Evolutionary conservation across 2,329 filamentous ascomycete species (phyloP), one percentile per base, ranked within the genome.

Genomic region (Colletotrichum orbiculare): DNA sequence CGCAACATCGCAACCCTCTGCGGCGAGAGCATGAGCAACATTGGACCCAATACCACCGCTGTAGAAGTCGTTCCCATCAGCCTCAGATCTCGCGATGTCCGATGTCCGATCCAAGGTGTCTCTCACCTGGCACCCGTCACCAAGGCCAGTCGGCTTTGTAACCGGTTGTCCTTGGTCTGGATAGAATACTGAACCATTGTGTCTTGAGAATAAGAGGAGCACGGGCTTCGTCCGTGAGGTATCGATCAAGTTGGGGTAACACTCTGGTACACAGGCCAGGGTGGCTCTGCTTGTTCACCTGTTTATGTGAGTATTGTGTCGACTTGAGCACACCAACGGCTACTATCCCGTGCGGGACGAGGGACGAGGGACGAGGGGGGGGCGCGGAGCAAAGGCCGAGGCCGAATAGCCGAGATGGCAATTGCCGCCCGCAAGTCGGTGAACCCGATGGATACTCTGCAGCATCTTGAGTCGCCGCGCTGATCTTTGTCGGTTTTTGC

Each of bases 31-130:
- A 56, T 67, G 72, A 11, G 74, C 76, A 54, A 71, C 73, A 0
- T 72, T 71, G 6, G 74, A 74, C 8, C 76, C 76, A 17, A 78
- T 78, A 3, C 76, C 76, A 53, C 76, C 76, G 42, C 76, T 78
- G 56, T 48, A 13, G 39, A 8, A n/a, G 47, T 25, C 1, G 33
- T 33, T 17, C 25, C 25, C 8, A 4, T 65, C 33, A 65, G 46
- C 15, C 8, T 11, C 9, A 39, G 1, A 1, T 35, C 13, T 38
- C 8, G 5, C 13, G 11, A n/a, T 13, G 4, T 7, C 10, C 15
- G 15, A 2, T 17, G 15, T 17, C 15, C 15, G 2, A 17, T 17
- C 15, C 15, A 17, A 17, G 15, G 15, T 17, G 15, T 17, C 10
- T 38, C 68, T 35, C 50, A 76, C 75, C 74, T 76, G 45, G 75